Evolutionary conservation across 2,329 filamentous ascomycete species (phyloP).

Genomic region (Sporothrix variecibatus): DNA sequence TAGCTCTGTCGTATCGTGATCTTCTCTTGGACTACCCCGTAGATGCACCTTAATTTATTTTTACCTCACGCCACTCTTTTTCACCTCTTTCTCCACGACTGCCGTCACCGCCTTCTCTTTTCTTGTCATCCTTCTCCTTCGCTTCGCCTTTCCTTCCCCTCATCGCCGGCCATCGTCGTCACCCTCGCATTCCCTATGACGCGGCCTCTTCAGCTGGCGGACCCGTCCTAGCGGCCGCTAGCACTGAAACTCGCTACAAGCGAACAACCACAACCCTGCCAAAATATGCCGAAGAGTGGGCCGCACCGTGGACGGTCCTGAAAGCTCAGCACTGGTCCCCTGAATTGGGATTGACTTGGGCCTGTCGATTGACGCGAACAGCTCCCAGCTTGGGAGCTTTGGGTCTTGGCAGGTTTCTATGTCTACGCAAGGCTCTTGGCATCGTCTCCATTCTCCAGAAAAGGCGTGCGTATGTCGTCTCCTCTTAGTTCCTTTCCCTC

Average conservation of each 20-base stretch:
- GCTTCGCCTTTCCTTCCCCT: neutral
- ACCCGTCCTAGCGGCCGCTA: slow-evolving; percentile 8
- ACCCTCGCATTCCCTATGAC: neutral
- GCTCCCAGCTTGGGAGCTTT: neutral
- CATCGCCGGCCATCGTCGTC: neutral
- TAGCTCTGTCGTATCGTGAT: neutral
- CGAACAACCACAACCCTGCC: neutral
- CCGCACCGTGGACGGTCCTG: neutral
- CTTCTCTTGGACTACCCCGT: neutral
- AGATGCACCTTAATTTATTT: neutral
- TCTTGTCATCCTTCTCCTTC: neutral
- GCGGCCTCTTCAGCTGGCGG: slow-evolving; percentile 12
- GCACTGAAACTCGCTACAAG: neutral
- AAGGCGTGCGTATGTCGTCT: neutral
- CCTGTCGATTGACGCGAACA: neutral
- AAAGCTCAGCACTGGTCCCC: neutral
- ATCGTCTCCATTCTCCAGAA: neutral
- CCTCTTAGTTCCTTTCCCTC: neutral
- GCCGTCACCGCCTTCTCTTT: neutral
- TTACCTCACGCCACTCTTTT: neutral
- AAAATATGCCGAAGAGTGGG: neutral
- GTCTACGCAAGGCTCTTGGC: slow-evolving; percentile 9
- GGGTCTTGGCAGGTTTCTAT: neutral
- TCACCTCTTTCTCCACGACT: neutral
- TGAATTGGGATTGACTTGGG: neutral